Evolutionary conservation across 805 yeast genomes (phyloP).

Genomic region (Candida vartiovaarae): DNA sequence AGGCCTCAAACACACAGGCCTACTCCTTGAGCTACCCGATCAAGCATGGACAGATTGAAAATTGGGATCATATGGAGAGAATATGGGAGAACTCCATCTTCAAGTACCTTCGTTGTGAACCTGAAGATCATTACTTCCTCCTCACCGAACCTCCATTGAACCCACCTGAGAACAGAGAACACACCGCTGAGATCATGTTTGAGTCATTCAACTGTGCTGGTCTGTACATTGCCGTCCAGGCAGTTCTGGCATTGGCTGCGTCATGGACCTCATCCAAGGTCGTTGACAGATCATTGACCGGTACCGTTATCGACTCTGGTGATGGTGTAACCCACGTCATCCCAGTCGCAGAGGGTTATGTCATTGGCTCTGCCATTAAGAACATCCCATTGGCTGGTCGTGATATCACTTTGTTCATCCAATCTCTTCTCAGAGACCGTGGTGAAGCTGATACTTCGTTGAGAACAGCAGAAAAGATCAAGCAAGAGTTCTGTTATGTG

Average conservation of each 20-base stretch:
- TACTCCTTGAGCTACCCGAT: conserved; percentile 89
- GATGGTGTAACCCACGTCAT: conserved; percentile 99
- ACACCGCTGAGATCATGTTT: conserved; percentile 97
- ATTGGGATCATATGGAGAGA: conserved; percentile 99
- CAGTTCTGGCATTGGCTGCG: conserved; percentile 96
- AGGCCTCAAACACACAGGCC: conserved; percentile 85
- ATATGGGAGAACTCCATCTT: conserved; percentile 97
- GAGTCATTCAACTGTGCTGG: conserved; percentile 99
- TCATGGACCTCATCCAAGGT: conserved; percentile 98
- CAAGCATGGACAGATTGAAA: conserved; percentile 95
- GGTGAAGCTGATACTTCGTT: conserved; percentile 92
- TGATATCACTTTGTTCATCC: conserved; percentile 92
- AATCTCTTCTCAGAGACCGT: conserved; percentile 88
- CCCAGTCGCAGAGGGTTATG: conserved; percentile 99
- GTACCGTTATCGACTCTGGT: conserved; percentile 97
- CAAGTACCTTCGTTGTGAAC: conserved; percentile 94
- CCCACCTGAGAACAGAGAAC: conserved; percentile 99
- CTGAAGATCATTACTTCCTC: conserved; percentile 95
- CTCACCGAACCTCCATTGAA: conserved; percentile 97
- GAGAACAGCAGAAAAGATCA: conserved; percentile 93
- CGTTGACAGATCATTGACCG: conserved; percentile 90
- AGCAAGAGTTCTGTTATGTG: conserved; percentile 94
- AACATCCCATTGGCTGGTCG: conserved; percentile 98
- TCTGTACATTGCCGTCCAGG: conserved; percentile 96
- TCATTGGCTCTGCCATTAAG: conserved; percentile 94